Evolutionary conservation across 768 basidiomycete genomes (phyloP), one percentile per base, ranked within the genome.

Genomic region (Podaxis rugospora): DNA sequence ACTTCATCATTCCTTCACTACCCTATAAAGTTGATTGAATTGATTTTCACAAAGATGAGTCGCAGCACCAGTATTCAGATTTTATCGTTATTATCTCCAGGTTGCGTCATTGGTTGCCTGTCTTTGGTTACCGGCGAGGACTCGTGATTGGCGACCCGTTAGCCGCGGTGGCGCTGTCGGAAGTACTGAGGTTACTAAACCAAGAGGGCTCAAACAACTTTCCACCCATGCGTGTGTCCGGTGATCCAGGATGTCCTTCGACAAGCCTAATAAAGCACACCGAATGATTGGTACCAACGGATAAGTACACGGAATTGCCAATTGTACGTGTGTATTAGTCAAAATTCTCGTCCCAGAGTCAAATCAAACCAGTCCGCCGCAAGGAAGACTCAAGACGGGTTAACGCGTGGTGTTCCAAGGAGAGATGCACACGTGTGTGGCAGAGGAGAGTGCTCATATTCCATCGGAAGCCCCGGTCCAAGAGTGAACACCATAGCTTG

Each of bases 161-260:
- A 46, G 16, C 59, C 51, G 57, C 57, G 25, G 35, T 51, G 37
- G 57, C 57, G 13, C 39, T 60, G 18, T 42, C 39, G 39, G 28
- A 39, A 39, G 36, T 3, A 37, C 53, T 54, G 18, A 55, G 16
- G 21, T 21, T 6, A 11, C 21, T 49, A 9, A 49, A 40, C 2
- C 37, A 7, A 27, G 39, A 37, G 39, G 14, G 37, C 32, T 16
- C 7, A 21, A 21, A 39, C 18, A 36, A 51, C 57, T 50, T 37
- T 36, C 35, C 35, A n/a, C 39, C 47, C 21, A 25, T 37, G 18
- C 23, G 18, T 14, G 40, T 9, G 18, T 39, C 21, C 25, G 52
- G 18, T 14, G 36, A 54, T 28, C 52, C 18, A 10, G 16, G 18
- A 36, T 23, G 25, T 39, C n/a, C 37, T 54, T 23, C 21, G 21